Evolutionary conservation across 305 asterid genomes (phyloP).

Genomic region (Fraxinus latifolia): DNA sequence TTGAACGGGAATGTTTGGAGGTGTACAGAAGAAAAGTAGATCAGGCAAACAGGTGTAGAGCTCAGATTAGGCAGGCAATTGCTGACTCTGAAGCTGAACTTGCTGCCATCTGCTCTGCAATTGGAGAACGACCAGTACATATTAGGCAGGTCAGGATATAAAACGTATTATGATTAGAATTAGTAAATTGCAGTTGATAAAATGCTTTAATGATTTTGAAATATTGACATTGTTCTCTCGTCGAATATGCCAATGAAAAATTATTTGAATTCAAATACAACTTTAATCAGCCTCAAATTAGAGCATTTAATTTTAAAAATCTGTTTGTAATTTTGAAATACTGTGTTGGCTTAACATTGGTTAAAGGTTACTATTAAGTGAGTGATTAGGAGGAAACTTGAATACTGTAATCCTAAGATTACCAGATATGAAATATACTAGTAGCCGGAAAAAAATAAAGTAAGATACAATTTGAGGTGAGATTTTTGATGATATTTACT

Average conservation of each 20-base stretch:
- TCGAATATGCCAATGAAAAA: background rate
- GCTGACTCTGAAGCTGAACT: constrained; percentile 98
- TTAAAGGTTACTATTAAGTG: background rate
- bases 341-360: background rate
- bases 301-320: background rate
- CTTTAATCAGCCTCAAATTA: background rate
- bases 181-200: background rate
- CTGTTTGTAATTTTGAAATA: constrained; percentile 4
- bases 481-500: constrained; percentile 5
- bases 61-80: constrained; percentile 92
- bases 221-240: background rate
- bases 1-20: constrained; percentile 87
- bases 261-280: background rate
- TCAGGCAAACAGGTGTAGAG: constrained; percentile 83
- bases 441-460: background rate
- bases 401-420: constrained; percentile 4
- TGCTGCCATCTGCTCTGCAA: constrained; percentile 82
- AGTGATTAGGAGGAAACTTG: background rate
- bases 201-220: background rate
- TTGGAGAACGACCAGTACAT: constrained; percentile 96
- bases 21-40: constrained; percentile 90
- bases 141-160: constrained; percentile 71
- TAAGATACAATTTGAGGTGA: background rate
- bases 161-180: background rate
- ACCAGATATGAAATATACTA: background rate